phyloP scores from a whole-genome alignment of 192 early-diverging fungal genomes.

The Coemansia nantahalensis region DNA sequence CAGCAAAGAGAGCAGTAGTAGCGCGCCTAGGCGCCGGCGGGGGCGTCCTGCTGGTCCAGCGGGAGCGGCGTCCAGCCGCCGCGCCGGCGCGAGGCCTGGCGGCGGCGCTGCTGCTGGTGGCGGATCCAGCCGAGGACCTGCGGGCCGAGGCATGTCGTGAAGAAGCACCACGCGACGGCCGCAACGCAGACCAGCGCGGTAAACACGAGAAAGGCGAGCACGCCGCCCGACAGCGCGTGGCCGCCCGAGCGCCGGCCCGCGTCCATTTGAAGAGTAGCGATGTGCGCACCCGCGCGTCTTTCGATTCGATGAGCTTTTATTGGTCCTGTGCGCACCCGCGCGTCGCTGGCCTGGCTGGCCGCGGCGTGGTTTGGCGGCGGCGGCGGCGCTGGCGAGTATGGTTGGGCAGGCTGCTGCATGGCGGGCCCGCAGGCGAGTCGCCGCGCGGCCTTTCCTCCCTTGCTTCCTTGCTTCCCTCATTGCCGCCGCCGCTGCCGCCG shows the following conservation, averaged over 20 bases:
- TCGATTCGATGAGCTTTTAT: too few relatives aligned
- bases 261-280: too few relatives aligned
- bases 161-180: conserved; percentile 52
- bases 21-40: too few relatives aligned
- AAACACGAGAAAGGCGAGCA: conserved; percentile 38
- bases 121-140: conserved; percentile 38
- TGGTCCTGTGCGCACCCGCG: too few relatives aligned
- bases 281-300: too few relatives aligned
- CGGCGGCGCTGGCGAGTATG: too few relatives aligned
- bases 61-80: conserved; percentile 26
- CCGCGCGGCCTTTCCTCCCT: not conserved
- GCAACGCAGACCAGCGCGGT: conserved; percentile 36
- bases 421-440: too few relatives aligned
- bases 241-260: not conserved
- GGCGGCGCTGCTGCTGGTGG: conserved; percentile 26
- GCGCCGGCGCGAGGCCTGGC: conserved; percentile 7
- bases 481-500: too few relatives aligned
- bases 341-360: too few relatives aligned
- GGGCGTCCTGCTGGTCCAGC: conserved; percentile 17
- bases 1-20: too few relatives aligned
- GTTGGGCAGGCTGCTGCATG: not conserved
- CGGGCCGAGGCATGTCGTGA: conserved; percentile 47
- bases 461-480: too few relatives aligned
- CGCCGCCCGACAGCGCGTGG: conserved; percentile 24
- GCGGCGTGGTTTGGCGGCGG: too few relatives aligned